Conservation (phyloP, 2,329 filamentous ascomycete species). For the Verticillium albo-atrum region DNA sequence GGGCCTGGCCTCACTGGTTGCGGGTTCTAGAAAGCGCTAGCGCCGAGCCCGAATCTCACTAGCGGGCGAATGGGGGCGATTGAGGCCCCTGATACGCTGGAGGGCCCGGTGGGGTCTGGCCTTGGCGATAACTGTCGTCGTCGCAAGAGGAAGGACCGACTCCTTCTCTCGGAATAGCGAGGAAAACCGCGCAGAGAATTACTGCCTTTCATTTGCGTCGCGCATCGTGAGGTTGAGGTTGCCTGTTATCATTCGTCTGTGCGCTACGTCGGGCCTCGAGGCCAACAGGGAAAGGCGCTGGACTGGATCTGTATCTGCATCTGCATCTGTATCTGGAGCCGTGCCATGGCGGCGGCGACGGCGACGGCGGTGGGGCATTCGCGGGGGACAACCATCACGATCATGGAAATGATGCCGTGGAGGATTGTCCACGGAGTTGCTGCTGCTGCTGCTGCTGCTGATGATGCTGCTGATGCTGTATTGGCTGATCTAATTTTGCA, state of each 20-base stretch:
- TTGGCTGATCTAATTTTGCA: no score
- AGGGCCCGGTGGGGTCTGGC: background rate
- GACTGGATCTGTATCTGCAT: background rate
- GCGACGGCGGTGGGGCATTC: background rate
- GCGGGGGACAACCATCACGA: background rate
- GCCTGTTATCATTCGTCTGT: background rate
- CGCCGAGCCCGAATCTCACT: background rate
- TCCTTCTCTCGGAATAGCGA: background rate
- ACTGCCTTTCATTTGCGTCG: background rate
- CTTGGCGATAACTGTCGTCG: background rate
- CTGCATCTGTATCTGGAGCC: background rate
- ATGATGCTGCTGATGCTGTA: no score
- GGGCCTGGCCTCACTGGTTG: background rate
- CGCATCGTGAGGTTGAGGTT: background rate
- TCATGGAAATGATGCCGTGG: background rate
- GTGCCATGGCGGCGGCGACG: no score
- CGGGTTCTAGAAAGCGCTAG: background rate
- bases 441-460: background rate
- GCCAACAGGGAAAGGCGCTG: background rate
- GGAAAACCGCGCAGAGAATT: background rate
- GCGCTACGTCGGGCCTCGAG: background rate
- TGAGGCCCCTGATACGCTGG: background rate
- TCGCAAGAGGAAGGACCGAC: background rate
- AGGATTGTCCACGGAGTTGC: background rate
- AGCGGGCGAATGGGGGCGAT: background rate